Base-by-base conservation (phyloP, 352 stramenopile genomes). In the Phytopythium oedochilum region DNA sequence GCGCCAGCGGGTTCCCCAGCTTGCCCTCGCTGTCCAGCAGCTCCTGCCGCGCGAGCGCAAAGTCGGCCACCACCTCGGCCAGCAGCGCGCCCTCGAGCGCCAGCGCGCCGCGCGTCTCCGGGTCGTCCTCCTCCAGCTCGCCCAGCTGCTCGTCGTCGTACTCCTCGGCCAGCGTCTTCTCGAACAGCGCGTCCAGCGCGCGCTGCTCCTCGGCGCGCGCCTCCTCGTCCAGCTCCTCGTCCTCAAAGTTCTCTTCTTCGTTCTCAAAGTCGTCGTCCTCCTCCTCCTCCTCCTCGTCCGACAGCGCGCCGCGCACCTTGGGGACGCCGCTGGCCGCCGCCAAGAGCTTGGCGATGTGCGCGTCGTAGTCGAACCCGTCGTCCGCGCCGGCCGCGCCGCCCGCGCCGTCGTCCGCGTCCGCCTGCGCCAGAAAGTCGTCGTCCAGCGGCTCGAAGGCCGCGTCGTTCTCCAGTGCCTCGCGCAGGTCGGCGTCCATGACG, bases 331-430 rank as follows among this genome's bases (percentile, higher is more conserved):
- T 91, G 1, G 87, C 87, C 5, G 87, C 79, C 11, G 86, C 87
- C 84, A 98, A 97, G 23, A 98, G 75, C 60, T 89, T 93, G 32
- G 86, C 89, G 59, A 97, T 96, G 59, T 98, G 92, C 20, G 87
- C 87, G 45, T 98, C 90, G 63, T 97, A 97, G 61, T 97, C 91
- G 63, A 97, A 97, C 9, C 75, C 87, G 45, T 87, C 85, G 5
- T 26, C 28, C 1, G 31, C 61, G 31, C 42, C 62, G 0, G 25
- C 61, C 26, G 46, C 60, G 17, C 61, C 66, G 4, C 88, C 73
- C 1, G 44, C 52, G 23, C 77, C 71, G 17, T 87, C 73, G 25
- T 64, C 42, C 18, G 84, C 73, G 29, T 32, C 29, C 0, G 89
- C 89, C 55, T 97, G 83, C 35, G 73, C 43, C 59, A 98, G 70